Percentiles rank a stretch among this genome's conserved stretches.
Conservation (phyloP, 495 filamentous ascomycete species). For the Rusavskia elegans region DNA sequence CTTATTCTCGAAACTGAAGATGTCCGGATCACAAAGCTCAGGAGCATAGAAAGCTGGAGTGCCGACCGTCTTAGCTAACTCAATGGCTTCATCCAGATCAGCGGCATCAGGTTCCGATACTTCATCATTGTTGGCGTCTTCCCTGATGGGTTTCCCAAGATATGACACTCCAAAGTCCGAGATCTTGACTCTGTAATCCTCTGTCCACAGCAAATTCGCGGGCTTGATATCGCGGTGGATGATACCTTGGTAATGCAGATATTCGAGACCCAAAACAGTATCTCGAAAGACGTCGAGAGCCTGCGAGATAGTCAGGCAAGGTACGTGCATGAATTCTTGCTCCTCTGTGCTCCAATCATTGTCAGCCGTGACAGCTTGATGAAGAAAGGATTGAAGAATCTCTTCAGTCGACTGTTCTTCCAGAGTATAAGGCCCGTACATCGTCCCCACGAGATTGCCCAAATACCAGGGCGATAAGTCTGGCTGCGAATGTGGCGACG, state of each 20-base stretch:
- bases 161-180: conserved; percentile 99
- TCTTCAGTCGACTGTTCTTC: conserved; percentile 26
- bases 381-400: conserved; percentile 25
- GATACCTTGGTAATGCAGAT: conserved; percentile 90
- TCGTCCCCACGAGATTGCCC: conserved; percentile 44
- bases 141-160: conserved; percentile 66
- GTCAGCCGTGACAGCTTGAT: conserved; percentile 32
- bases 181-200: conserved; percentile 80
- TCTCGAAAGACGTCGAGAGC: conserved; percentile 83
- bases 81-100: conserved; percentile 78
- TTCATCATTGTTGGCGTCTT: conserved; percentile 52
- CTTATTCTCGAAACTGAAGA: conserved; percentile 28
- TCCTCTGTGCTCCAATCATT: conserved; percentile 32
- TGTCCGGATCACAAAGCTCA: conserved; percentile 83
- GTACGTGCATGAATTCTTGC: conserved; percentile 82
- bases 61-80: conserved; percentile 92
- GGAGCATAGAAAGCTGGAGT: conserved; percentile 97
- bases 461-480: conserved; percentile 9
- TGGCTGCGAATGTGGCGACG: conserved; percentile 17
- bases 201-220: conserved; percentile 84
- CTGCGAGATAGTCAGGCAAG: conserved; percentile 72
- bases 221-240: conserved; percentile 98
- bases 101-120: conserved; percentile 68
- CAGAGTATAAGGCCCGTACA: conserved; percentile 54
- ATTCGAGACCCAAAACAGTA: conserved; percentile 85